These are phyloP conservation scores for Abrus pulchellus DNA, from an alignment of 306 rosid species.

Conservation along the genomic window DNA sequence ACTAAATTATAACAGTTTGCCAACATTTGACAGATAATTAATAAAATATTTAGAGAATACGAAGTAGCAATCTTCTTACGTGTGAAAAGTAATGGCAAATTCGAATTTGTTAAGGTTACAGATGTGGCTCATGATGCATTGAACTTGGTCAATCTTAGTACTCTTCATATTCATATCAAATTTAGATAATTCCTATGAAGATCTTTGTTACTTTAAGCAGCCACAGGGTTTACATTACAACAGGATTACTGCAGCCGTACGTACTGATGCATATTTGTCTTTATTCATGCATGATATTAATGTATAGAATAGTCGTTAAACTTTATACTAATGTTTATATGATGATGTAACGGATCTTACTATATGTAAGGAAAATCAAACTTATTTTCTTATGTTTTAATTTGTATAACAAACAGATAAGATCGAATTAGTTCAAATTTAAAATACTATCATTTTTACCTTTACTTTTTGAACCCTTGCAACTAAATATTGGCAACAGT, in stretches of 20 bases:
- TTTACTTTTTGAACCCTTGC: not conserved
- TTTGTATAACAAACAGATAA: too few relatives aligned
- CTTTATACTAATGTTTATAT: not conserved
- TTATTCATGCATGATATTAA: not conserved
- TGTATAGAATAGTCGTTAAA: not conserved
- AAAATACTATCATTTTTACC: too few relatives aligned
- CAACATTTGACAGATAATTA: constrained; percentile 21
- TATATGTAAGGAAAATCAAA: too few relatives aligned
- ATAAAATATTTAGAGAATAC: not conserved
- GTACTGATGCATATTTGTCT: not conserved
- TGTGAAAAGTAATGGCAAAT: not conserved
- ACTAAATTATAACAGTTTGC: not conserved
- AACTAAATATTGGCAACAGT: not conserved
- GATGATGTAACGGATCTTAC: not conserved
- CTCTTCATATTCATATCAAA: not conserved
- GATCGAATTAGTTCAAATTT: too few relatives aligned
- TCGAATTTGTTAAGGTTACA: constrained; percentile 25
- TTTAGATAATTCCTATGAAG: not conserved
- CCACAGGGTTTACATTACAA: not conserved
- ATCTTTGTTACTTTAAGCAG: constrained; percentile 13
- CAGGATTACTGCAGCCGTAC: not conserved
- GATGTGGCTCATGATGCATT: not conserved
- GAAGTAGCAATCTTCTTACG: not conserved
- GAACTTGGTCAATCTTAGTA: constrained; percentile 21
- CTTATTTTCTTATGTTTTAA: too few relatives aligned